Evolutionary conservation across 345 rosid genomes (phyloP), one percentile per base, ranked within the genome.

Genomic region (Fremontodendron californicum): DNA sequence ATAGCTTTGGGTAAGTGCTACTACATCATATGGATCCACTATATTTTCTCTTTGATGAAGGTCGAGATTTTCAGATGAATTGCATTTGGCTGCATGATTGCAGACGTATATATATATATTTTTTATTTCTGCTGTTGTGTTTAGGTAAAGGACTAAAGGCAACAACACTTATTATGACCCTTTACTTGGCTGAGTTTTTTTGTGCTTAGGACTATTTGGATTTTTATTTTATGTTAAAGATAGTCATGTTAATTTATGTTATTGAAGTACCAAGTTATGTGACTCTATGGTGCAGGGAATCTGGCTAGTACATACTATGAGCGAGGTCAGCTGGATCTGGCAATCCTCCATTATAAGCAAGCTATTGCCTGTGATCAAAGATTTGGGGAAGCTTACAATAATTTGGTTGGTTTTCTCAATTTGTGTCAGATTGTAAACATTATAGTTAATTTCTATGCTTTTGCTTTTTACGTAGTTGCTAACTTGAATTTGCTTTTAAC

Each of bases 351-450:
- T 81, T 94, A 94, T 80, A 92, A 89, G 86, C 94, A 86, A 87
- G 99, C 99, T 48, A 83, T 96, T 82, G 60, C 89, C 60, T 88
- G 86, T 64, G 99, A 96, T 88, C 84, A 92, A 27, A 85, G 96
- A 82, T 94, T 88, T 86, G 78, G 94, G 85, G 99, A 96, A 91
- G 99, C 97, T 39, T 96, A 94, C 77, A 96, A 94, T 79, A 94
- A 94, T 88, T 85, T 96, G 97, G 99, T 96, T 82, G 75, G 93
- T 83, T 76, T 69, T 75, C 67, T 21, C 3, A 54, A 43, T 60
- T 39, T 51, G 40, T 76, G 21, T 69, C 13, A 31, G 63, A 35
- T 33, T 51, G 31, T 75, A 37, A 29, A 35, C 66, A 18, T 45
- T 48, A 25, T 48, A 13, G 29, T 77, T n/a, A 13, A 10, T 18